These are phyloP conservation scores for Alternaria arbusti DNA, from an alignment of 2,329 filamentous ascomycete species.

Conservation along the genomic window DNA sequence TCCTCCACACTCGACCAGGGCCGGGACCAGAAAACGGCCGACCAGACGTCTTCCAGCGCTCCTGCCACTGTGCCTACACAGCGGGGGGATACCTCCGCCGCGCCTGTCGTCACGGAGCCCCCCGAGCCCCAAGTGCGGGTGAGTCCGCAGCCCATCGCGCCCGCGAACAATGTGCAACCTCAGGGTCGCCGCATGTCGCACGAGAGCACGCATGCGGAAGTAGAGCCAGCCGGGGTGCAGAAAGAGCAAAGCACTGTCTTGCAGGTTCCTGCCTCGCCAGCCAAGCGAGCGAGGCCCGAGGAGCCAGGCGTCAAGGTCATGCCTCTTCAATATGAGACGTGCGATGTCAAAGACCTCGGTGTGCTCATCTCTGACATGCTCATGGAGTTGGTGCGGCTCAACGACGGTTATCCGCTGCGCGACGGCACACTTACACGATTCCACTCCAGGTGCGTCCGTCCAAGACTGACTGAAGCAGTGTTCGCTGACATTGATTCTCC, in stretches of 20 bases:
- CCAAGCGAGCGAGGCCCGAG: conserved; percentile 41
- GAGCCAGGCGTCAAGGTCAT: conserved; percentile 62
- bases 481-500: conserved; percentile 14
- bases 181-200: conserved; percentile 16
- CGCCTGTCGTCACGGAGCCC: conserved; percentile 41
- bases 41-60: conserved; percentile 14
- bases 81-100: conserved; percentile 43
- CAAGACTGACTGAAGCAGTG: background rate
- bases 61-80: conserved; percentile 25
- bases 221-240: conserved; percentile 18
- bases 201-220: conserved; percentile 16
- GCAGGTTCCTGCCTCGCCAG: conserved; percentile 31
- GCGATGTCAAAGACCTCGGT: conserved; percentile 84
- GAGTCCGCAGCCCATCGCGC: conserved; percentile 37
- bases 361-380: conserved; percentile 94
- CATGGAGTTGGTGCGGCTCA: conserved; percentile 90
- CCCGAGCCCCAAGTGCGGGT: conserved; percentile 44
- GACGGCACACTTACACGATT: conserved; percentile 90
- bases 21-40: conserved; percentile 5
- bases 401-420: conserved; percentile 84
- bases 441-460: conserved; percentile 75
- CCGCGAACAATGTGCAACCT: conserved; percentile 25
- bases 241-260: conserved; percentile 23
- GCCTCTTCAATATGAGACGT: conserved; percentile 80
- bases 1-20: background rate